Evolutionary conservation across 2,329 filamentous ascomycete species (phyloP), one percentile per base, ranked within the genome.

Genomic region (Chaetomium olivaceum): DNA sequence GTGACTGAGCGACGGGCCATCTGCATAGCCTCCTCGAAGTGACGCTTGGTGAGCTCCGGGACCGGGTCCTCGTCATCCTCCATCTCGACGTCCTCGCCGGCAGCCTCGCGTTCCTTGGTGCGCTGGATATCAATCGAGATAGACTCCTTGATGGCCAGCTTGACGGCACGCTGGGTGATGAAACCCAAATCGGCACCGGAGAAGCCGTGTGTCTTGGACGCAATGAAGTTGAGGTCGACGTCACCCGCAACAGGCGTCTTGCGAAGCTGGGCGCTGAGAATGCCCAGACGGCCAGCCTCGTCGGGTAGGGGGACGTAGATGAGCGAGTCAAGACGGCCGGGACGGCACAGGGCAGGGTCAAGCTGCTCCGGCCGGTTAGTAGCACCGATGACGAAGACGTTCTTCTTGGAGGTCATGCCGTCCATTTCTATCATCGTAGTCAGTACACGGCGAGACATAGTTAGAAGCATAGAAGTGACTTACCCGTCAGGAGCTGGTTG

Each of bases 331-430:
- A 99, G 91, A 93, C 95, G 95, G 73, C 95, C 95, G 64, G 95
- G 95, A 87, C 95, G 93, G 87, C 94, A 97, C 74, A 99, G 87
- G 73, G 95, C 95, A 77, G 95, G 95, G 80, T 99, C 95, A 67
- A 99, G 91, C 84, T 98, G 95, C 84, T 99, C 95, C 52, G 95
- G 95, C 83, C 95, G 88, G 85, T 99, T 99, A 80, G 95, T 99
- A 55, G 95, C 95, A 79, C 95, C 95, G 74, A 99, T 99, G 71
- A 99, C 95, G 81, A 99, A 99, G 71, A 99, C 95, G 79, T 99
- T 99, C 91, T 99, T 99, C 91, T 99, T 99, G 48, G 94, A 97
- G 55, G 94, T 98, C 94, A 98, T 98, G 75, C 94, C 94, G 73
- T 98, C 94, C 94, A 98, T 97, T 87, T 98, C 92, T 73, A 62